Evolutionary conservation across 2,329 filamentous ascomycete species (phyloP).

Genomic region (Xylaria sp.): DNA sequence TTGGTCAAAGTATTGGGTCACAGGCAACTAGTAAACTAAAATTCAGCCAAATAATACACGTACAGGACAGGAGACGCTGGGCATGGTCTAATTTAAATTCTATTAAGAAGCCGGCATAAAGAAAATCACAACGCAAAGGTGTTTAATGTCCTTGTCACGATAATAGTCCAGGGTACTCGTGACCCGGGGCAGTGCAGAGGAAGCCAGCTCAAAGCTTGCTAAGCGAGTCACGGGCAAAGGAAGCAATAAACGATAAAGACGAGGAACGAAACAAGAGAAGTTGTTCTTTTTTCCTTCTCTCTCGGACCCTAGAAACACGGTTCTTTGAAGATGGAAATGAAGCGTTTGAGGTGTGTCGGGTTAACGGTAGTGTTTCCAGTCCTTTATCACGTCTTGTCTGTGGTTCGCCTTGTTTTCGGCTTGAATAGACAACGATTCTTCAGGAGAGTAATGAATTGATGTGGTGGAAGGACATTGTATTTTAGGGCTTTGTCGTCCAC

Average conservation of each 20-base stretch:
- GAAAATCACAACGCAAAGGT: neutral
- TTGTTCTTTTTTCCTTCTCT: slow-evolving; percentile 3
- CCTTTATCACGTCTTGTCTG: neutral
- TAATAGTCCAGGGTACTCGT: neutral
- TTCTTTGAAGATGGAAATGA: slow-evolving; percentile 23
- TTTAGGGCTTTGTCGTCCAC: neutral
- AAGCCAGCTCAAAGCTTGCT: slow-evolving; percentile 15
- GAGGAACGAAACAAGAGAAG: slow-evolving; percentile 5
- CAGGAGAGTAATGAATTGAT: neutral
- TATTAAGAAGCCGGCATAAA: slow-evolving; percentile 3
- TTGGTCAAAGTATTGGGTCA: neutral
- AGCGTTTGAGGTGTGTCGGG: neutral
- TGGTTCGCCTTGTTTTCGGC: neutral
- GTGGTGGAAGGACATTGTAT: slow-evolving; percentile 7
- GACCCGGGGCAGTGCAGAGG: neutral
- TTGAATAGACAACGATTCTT: neutral
- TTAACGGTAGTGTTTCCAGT: neutral
- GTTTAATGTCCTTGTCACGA: slow-evolving; percentile 18
- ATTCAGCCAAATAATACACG: neutral
- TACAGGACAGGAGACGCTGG: neutral
- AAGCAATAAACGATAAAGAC: slow-evolving; percentile 21
- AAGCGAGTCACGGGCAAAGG: slow-evolving; percentile 6
- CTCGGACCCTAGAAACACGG: neutral
- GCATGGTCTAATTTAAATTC: neutral
- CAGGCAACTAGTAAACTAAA: neutral